phyloP scores from a whole-genome alignment of 352 stramenopile genomes.

The Saprolegnia parasitica region DNA sequence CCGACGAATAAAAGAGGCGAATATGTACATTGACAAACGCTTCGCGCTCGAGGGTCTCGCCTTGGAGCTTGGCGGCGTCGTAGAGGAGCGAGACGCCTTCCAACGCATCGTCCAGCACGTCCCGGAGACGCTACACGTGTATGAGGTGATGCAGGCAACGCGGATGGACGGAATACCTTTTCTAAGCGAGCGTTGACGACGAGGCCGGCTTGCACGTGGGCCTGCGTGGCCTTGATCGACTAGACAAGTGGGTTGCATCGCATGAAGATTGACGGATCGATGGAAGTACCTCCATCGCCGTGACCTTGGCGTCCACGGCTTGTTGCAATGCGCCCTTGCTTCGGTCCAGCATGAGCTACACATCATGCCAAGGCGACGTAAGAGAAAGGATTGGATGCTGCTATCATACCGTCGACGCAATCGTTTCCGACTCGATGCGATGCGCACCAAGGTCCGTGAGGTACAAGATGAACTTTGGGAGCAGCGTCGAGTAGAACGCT shows the following conservation, averaged over 20 bases:
- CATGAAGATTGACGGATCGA: neutral
- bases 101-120: conserved; percentile 18
- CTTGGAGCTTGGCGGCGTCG: conserved; percentile 23
- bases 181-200: conserved; percentile 19
- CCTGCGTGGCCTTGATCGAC: conserved; percentile 26
- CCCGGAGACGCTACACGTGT: conserved; percentile 6
- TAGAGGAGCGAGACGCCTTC: conserved; percentile 17
- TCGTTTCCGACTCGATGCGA: conserved; percentile 10
- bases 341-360: conserved; percentile 4
- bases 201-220: conserved; percentile 17
- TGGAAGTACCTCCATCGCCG: conserved; percentile 16
- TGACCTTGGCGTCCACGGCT: conserved; percentile 13
- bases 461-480: conserved; percentile 25
- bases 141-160: too few species aligned
- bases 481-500: conserved; percentile 19
- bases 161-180: neutral
- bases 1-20: neutral
- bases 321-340: conserved; percentile 10
- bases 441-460: conserved; percentile 19
- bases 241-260: conserved; percentile 6
- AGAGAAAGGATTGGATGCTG: neutral
- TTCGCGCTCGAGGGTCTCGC: conserved; percentile 11
- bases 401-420: conserved; percentile 1
- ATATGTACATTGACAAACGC: conserved; percentile 24
- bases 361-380: neutral